Conservation (phyloP, 1,284 basidiomycete genomes). For the Ceratobasidium sp. region DNA sequence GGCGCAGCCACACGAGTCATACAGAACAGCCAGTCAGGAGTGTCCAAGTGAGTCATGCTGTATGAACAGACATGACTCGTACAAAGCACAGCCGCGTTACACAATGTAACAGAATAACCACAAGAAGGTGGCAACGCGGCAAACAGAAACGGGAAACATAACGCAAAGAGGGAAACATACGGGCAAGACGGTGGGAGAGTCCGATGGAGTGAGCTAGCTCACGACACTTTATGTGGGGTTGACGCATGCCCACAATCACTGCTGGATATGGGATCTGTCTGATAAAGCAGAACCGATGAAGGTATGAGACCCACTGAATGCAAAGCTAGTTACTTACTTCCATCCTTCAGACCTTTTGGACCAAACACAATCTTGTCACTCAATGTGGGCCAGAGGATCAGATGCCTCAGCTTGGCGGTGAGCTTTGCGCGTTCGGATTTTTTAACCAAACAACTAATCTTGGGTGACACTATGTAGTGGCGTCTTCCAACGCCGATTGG, state of each 20-base stretch:
- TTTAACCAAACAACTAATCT: background rate
- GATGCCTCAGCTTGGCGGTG: constrained; percentile 57
- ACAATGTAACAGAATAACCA: too few species aligned
- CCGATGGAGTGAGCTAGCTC: too few species aligned
- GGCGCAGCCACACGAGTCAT: too few species aligned
- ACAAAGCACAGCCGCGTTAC: too few species aligned
- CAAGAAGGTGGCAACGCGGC: too few species aligned
- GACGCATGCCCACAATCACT: constrained; percentile 37
- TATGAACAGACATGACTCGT: too few species aligned
- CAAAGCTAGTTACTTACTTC: background rate
- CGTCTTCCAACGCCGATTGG: constrained; percentile 63
- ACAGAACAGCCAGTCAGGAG: too few species aligned
- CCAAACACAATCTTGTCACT: constrained; percentile 53
- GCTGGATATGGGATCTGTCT: constrained; percentile 39
- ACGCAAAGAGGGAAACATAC: too few species aligned
- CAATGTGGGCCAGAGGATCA: constrained; percentile 54
- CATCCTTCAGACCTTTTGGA: constrained; percentile 52
- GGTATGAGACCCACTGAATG: background rate
- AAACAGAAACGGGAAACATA: too few species aligned
- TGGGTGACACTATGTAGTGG: constrained; percentile 41
- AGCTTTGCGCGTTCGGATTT: background rate
- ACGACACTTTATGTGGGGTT: constrained; percentile 38
- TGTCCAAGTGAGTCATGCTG: too few species aligned
- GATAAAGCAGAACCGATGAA: constrained; percentile 35
- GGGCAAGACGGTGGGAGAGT: too few species aligned